phyloP scores from a whole-genome alignment of 1,139 yeast genomes.

The Scheffersomyces parashehatae region DNA sequence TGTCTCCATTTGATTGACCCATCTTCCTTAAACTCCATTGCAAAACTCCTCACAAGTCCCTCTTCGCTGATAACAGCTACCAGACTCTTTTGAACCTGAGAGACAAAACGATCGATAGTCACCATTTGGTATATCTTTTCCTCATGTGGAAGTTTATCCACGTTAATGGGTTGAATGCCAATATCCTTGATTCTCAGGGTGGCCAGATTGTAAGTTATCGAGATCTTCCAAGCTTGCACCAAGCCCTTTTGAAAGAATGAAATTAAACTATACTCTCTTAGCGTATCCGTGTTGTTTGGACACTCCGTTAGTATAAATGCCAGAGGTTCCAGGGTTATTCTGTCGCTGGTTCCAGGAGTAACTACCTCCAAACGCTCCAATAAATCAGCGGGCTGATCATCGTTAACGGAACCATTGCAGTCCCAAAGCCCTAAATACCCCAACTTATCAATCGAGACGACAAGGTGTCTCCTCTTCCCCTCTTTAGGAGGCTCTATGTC shows the following conservation, averaged over 20 bases:
- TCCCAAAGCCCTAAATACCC: slow-evolving; percentile 66
- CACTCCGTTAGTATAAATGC: slow-evolving; percentile 27
- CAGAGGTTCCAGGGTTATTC: slow-evolving; percentile 19
- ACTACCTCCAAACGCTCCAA: slow-evolving; percentile 16
- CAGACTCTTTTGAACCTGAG: slow-evolving; percentile 48
- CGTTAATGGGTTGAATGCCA: slow-evolving; percentile 14
- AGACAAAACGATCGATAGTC: slow-evolving; percentile 56
- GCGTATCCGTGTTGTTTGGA: slow-evolving; percentile 5
- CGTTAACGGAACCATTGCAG: slow-evolving; percentile 39
- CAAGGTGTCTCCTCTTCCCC: slow-evolving; percentile 31
- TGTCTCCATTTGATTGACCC: slow-evolving; percentile 44
- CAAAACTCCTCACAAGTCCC: slow-evolving; percentile 55
- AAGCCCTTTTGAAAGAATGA: slow-evolving; percentile 27
- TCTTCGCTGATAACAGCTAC: slow-evolving; percentile 56
- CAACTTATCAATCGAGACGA: slow-evolving; percentile 55
- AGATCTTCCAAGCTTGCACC: slow-evolving; percentile 32
- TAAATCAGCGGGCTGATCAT: slow-evolving; percentile 31
- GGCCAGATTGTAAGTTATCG: slow-evolving; percentile 9
- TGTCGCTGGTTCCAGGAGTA: slow-evolving; percentile 7
- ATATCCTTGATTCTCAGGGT: slow-evolving; percentile 4
- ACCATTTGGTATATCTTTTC: slow-evolving; percentile 49
- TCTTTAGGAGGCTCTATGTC: slow-evolving; percentile 24
- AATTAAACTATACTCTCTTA: slow-evolving; percentile 22
- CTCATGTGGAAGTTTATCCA: slow-evolving; percentile 15
- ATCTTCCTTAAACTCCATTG: slow-evolving; percentile 14